phyloP scores from a whole-genome alignment of 768 basidiomycete genomes.

The Leccinum truebloodii region DNA sequence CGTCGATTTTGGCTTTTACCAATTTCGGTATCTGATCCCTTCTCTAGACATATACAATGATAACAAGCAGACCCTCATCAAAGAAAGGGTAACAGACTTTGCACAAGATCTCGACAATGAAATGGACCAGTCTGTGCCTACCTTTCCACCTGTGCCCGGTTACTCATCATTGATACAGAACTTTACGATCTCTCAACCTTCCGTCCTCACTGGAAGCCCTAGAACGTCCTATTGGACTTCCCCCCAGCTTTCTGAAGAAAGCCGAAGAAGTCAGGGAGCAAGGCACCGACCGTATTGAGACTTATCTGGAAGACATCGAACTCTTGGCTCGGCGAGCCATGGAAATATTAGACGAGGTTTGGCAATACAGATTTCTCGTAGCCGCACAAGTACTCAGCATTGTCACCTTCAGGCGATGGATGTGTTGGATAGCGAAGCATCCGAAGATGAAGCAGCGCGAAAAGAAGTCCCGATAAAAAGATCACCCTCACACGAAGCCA shows the following conservation, averaged over 20 bases:
- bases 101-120: slow-evolving; percentile 64
- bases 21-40: not conserved
- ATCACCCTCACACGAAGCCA: slow-evolving; percentile 76
- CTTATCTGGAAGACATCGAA: slow-evolving; percentile 71
- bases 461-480: slow-evolving; percentile 50
- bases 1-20: slow-evolving; percentile 27
- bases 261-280: slow-evolving; percentile 85
- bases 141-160: not conserved
- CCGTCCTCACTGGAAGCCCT: slow-evolving; percentile 87
- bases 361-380: slow-evolving; percentile 7
- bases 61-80: slow-evolving; percentile 67
- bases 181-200: slow-evolving; percentile 69
- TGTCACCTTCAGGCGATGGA: slow-evolving; percentile 67
- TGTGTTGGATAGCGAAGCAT: slow-evolving; percentile 87
- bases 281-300: slow-evolving; percentile 70
- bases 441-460: slow-evolving; percentile 75
- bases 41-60: slow-evolving; percentile 81
- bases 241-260: slow-evolving; percentile 82
- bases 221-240: slow-evolving; percentile 83
- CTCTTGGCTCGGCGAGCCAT: slow-evolving; percentile 62
- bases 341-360: slow-evolving; percentile 74
- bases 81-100: slow-evolving; percentile 62
- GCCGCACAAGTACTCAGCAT: slow-evolving; percentile 1
- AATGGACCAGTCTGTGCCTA: slow-evolving; percentile 54
- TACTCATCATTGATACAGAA: slow-evolving; percentile 41